These are phyloP conservation scores for Mycena maculata DNA, from an alignment of 768 basidiomycete genomes.

Conservation along the genomic window DNA sequence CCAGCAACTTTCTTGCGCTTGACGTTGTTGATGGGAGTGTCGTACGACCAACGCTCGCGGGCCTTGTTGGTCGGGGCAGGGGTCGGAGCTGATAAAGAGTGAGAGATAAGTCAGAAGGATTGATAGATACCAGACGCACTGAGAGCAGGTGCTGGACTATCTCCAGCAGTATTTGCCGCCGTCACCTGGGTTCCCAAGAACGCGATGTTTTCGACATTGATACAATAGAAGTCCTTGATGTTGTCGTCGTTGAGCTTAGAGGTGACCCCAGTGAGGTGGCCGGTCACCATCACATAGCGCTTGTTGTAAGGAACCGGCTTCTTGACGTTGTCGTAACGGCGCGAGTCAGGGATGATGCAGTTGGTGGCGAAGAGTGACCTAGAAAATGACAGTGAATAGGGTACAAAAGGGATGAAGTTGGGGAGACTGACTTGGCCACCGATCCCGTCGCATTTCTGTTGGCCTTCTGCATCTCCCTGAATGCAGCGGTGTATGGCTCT, in stretches of 20 bases:
- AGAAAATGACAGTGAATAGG: not conserved
- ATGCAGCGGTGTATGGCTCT: constrained; percentile 6
- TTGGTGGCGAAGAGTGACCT: not conserved
- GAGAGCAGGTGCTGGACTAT: not conserved
- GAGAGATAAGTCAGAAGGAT: not conserved
- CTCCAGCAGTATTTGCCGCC: not conserved
- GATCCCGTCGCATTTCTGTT: not conserved
- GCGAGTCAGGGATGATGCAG: not conserved
- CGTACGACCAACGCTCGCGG: not conserved
- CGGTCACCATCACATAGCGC: not conserved
- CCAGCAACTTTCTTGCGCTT: not conserved
- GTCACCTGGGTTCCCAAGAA: not conserved
- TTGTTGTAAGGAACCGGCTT: constrained; percentile 12
- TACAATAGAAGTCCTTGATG: not conserved
- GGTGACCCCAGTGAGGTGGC: constrained; percentile 1
- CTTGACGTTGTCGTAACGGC: not conserved
- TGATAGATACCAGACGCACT: not conserved
- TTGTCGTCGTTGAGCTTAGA: not conserved
- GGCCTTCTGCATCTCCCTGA: not conserved
- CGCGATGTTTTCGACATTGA: constrained; percentile 6
- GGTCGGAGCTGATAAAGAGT: not conserved
- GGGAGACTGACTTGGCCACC: not conserved
- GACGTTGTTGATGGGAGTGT: not conserved
- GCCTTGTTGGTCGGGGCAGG: not conserved
- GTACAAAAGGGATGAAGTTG: not conserved